Evolutionary conservation across 306 rosid species (phyloP), one percentile per base, ranked within the genome.

Genomic region (Pachyrhizus erosus): DNA sequence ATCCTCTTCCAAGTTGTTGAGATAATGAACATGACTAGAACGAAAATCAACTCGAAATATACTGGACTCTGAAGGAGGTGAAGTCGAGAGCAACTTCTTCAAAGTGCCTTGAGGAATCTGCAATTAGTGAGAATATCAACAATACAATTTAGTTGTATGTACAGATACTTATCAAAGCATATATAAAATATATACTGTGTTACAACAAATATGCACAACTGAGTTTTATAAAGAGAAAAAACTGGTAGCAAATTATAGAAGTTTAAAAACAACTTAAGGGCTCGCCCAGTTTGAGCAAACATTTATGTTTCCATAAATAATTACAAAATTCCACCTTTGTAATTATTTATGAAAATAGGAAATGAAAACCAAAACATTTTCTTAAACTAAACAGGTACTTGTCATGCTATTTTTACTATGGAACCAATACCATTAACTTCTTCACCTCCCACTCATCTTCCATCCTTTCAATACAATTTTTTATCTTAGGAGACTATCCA

Each of bases 1-100:
- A 87, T 96, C 99, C 91, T 93, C 96, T 89, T 96, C 99, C 92
- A 96, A 85, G 75, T 96, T 89, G 89, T 96, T 96, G 80, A 96
- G 91, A 87, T 89, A 93, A 83, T 96, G 90, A 77, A 93, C 99
- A 86, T 87, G 96, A 72, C 80, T 79, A 66, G 96, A 89, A 69
- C 98, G 97, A 82, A 93, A 96, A 89, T 96, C 98, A 86, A 96
- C 89, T 62, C 99, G 99, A 29, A 90, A 87, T 86, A 75, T 74
- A 89, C 76, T 87, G 43, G 98, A 88, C 79, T 96, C 99, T 69
- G 96, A 42, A 58, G 97, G 97, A 87, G 98, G 96, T 77, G 85
- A 79, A 77, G 92, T 88, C 72, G 96, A 92, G 70, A 93, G 89
- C 83, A 96, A 93, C 73, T 93, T 92, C 85, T 90, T 89, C 37